A percentile compares a stretch with the other conserved stretches of the same genome.
phyloP scores from a whole-genome alignment of 768 basidiomycete genomes.

The Suillus occidentalis region DNA sequence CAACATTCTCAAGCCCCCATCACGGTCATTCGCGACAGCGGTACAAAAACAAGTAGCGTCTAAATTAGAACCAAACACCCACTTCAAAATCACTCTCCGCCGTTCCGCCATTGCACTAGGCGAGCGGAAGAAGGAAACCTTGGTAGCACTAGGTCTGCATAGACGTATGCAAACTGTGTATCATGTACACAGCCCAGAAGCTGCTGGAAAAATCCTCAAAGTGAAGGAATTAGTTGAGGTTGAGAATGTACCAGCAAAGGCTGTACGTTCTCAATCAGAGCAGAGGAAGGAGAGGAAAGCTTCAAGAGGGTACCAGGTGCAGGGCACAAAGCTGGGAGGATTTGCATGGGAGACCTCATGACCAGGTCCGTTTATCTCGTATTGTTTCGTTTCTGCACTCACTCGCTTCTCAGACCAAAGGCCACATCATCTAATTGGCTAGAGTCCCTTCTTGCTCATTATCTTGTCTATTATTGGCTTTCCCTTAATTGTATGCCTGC shows the following conservation, averaged over 20 bases:
- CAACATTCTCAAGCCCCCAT: slow-evolving; percentile 9
- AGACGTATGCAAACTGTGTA: slow-evolving; percentile 84
- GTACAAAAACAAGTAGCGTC: background rate
- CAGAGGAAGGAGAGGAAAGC: slow-evolving; percentile 68
- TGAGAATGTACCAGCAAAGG: slow-evolving; percentile 70
- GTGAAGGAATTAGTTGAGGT: slow-evolving; percentile 93
- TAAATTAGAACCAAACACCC: slow-evolving; percentile 47
- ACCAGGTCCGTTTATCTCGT: background rate
- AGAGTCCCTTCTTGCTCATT: background rate
- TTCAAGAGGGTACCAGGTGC: slow-evolving; percentile 64
- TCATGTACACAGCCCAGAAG: slow-evolving; percentile 67
- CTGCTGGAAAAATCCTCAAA: slow-evolving; percentile 81
- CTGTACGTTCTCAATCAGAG: slow-evolving; percentile 69
- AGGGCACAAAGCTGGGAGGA: slow-evolving; percentile 32
- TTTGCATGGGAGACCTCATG: slow-evolving; percentile 10
- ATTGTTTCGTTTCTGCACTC: background rate
- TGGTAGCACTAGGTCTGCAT: slow-evolving; percentile 82
- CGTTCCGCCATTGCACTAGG: slow-evolving; percentile 87
- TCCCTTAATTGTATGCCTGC: background rate
- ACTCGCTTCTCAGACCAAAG: background rate
- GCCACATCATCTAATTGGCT: background rate
- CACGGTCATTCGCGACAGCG: slow-evolving; percentile 14
- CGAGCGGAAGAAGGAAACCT: slow-evolving; percentile 65
- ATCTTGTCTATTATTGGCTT: background rate
- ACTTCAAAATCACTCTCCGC: slow-evolving; percentile 87